These are phyloP conservation scores for Vitis cinerea DNA, from an alignment of 164 flowering plant genomes.

Conservation along the genomic window DNA sequence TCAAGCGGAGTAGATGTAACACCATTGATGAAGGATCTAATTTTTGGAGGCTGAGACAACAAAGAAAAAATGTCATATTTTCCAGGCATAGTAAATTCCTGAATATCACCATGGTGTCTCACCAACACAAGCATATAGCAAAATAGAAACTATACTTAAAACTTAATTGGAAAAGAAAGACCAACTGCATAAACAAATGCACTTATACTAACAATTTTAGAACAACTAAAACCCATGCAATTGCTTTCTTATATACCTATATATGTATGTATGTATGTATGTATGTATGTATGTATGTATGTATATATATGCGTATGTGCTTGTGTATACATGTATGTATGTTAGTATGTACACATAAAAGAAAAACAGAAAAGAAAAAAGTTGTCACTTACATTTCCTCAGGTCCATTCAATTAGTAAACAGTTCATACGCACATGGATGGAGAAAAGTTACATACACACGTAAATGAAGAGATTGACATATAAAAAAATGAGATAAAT, in stretches of 20 bases:
- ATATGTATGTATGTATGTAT: too few species aligned
- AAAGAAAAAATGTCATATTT: conserved; percentile 1
- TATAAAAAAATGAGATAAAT: background rate
- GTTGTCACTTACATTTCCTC: too few species aligned
- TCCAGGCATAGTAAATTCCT: background rate
- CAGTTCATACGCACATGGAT: too few species aligned
- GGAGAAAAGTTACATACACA: background rate
- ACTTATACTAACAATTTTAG: background rate
- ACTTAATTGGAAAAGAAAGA: background rate
- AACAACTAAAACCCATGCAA: background rate
- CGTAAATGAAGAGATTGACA: background rate
- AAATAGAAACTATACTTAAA: background rate
- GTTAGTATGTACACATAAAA: background rate
- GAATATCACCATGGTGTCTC: background rate
- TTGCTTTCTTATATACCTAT: too few species aligned
- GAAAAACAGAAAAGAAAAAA: background rate
- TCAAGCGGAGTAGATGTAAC: conserved; percentile 79
- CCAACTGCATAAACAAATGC: background rate
- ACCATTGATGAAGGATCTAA: conserved; percentile 66
- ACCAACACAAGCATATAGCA: background rate
- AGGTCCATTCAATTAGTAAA: too few species aligned
- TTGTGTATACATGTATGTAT: too few species aligned
- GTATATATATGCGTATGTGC: too few species aligned
- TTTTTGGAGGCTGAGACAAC: conserved; percentile 79
- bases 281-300: too few species aligned